Evolutionary conservation across 2,329 filamentous ascomycete species (phyloP), one percentile per base, ranked within the genome.

Genomic region (Trichoderma polysporum): DNA sequence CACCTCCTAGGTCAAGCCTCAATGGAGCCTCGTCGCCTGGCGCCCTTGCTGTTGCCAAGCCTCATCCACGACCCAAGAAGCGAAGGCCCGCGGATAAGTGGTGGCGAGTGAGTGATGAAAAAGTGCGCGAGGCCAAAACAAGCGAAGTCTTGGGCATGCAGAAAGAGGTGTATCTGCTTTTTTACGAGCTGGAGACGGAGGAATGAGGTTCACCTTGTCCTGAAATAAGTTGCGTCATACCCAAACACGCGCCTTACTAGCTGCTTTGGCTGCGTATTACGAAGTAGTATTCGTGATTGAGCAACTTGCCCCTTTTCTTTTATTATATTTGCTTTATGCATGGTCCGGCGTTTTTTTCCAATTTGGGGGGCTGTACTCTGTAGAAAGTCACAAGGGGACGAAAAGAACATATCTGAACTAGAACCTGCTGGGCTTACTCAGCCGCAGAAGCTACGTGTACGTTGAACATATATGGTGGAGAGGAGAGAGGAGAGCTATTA

Each of bases 41-140:
- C 71, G 31, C 54, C 25, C 37, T 56, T 22, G 69, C 74, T 8
- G 67, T 72, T 10, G 68, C 73, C 31, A 68, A 70, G 27, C 60
- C 69, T 15, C 76, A 72, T 12, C 83, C 81, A 63, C 76, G 84
- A 39, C 86, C 82, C 70, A 88, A 86, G 71, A 87, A 85, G 68
- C 88, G 87, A 74, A 59, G 72, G 25, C 79, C 82, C 13, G 86
- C 85, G 52, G 90, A 96, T 74, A 88, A 78, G 70, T 99, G 95
- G 95, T 99, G 95, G 95, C 88, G 95, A 39, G 97, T 99, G 71
- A 97, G 94, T 71, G 95, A 99, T 76, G 95, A 99, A 71, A 97
- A 96, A 79, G 88, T 98, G 73, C 95, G 94, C 76, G 94, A 98
- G 79, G 91, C 93, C 71, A 97, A 94, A 82, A 98, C 94, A 6